Percentiles rank a stretch among this genome's conserved stretches.
These are phyloP conservation scores for Penicillium robsamsonii DNA, from an alignment of 495 filamentous ascomycete species.

Conservation along the genomic window DNA sequence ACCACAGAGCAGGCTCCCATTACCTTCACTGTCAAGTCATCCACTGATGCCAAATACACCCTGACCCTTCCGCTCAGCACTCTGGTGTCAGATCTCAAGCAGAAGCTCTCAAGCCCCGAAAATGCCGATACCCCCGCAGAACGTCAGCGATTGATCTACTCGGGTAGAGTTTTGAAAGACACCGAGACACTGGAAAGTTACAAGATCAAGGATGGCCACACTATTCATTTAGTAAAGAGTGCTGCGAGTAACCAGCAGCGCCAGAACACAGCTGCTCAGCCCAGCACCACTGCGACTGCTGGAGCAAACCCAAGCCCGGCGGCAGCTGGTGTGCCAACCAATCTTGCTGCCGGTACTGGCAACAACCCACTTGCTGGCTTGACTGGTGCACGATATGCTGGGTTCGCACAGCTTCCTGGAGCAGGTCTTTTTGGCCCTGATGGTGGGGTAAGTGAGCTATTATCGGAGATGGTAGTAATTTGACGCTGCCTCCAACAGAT, in stretches of 20 bases:
- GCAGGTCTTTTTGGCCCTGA: conserved; percentile 92
- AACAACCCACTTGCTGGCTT: conserved; percentile 87
- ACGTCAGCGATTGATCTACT: conserved; percentile 93
- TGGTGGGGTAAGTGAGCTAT: conserved; percentile 75
- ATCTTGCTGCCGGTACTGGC: conserved; percentile 88
- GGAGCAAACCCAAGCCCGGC: conserved; percentile 52
- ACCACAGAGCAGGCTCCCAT: conserved; percentile 55
- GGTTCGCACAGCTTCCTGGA: conserved; percentile 83
- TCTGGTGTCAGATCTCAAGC: conserved; percentile 82
- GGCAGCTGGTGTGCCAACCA: conserved; percentile 69
- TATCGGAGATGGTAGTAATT: neutral
- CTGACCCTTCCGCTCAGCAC: conserved; percentile 76
- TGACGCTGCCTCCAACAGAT: neutral
- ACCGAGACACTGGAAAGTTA: conserved; percentile 77
- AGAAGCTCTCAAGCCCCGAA: conserved; percentile 73
- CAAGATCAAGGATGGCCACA: conserved; percentile 96
- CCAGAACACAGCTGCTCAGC: conserved; percentile 55
- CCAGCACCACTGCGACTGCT: conserved; percentile 45
- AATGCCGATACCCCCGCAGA: conserved; percentile 83
- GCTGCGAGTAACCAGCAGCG: conserved; percentile 79
- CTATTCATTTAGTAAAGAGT: conserved; percentile 92
- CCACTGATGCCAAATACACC: conserved; percentile 77
- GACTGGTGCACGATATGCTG: conserved; percentile 93
- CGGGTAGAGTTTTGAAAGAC: conserved; percentile 93
- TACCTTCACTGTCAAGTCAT: conserved; percentile 93